These are phyloP conservation scores for Sesbania bispinosa DNA, from an alignment of 306 rosid genomes.

Conservation along the genomic window DNA sequence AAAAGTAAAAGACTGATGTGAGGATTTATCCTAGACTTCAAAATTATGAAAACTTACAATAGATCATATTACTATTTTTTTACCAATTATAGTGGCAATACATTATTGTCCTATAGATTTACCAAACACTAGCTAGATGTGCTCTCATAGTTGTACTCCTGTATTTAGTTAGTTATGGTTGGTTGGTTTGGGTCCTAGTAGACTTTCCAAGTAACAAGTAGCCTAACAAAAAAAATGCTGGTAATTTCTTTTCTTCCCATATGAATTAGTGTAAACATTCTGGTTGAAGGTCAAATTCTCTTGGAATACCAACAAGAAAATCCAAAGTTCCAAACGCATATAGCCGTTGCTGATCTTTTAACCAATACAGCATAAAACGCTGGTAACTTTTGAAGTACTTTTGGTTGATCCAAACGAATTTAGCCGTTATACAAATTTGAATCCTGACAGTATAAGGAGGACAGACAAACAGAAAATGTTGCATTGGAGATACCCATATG, in stretches of 20 bases:
- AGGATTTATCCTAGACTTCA: too few species aligned
- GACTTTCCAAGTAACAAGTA: too few species aligned
- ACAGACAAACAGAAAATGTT: conserved; percentile 27
- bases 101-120: too few species aligned
- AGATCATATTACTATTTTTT: too few species aligned
- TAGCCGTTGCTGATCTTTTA: conserved; percentile 26
- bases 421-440: conserved; percentile 38
- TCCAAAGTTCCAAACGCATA: not conserved
- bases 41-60: too few species aligned
- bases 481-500: not conserved
- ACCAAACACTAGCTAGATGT: too few species aligned
- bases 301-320: not conserved
- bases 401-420: conserved; percentile 13
- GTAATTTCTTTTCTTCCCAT: not conserved
- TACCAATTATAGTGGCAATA: too few species aligned
- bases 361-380: not conserved
- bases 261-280: conserved; percentile 18
- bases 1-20: too few species aligned
- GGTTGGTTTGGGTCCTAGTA: not conserved
- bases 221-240: not conserved
- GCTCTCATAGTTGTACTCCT: too few species aligned
- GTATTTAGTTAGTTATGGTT: not conserved
- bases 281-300: not conserved
- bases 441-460: conserved; percentile 7
- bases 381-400: not conserved